Base-by-base conservation (phyloP, 768 basidiomycete species). In the Lanmaoa pseudosensibilis region DNA sequence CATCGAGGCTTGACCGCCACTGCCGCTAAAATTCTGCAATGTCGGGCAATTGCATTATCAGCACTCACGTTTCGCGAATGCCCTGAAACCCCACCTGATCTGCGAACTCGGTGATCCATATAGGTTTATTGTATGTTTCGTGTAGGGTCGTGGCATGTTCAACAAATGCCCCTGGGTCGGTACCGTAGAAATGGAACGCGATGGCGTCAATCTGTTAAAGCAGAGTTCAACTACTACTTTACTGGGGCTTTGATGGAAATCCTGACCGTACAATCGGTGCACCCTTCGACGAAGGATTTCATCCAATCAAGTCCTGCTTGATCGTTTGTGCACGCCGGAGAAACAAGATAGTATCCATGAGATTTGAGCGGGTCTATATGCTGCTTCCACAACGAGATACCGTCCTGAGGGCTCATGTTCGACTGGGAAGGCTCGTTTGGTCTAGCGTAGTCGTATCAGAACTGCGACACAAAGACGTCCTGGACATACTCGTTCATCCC, bases 121-220 rank as follows among this genome's bases (percentile, higher is more conserved):
- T 73, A 30, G 71, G 69, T 54, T 65, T 63, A 16, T 66, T 56
- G 63, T 83, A 86, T 9, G 75, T 71, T 40, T 69, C 61, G 65
- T 89, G 77, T 62, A 80, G 78, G 12, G 75, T 68, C 5, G 71
- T 62, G 51, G 88, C 70, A 67, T 87, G 86, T 11, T 59, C 33
- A 50, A 83, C 77, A 68, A 94, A 78, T 11, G 75, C 75, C 0
- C 74, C 48, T 3, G 78, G 59, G 12, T 75, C 63, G 21, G 76
- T 83, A 54, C 83, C 85, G 66, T 95, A 95, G 71, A 77, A 89
- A 69, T 96, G 93, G 46, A 86, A 55, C 32, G 85, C 83, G n/a
- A 88, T 52, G 36, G 70, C 78, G 65, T 85, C 79, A 50, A 89
- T 60, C 87, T 89, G 49, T 23, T 4, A n/a, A 38, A 56, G 50